Conservation (phyloP, 2,329 filamentous ascomycete genomes). For the Fusarium palustre region DNA sequence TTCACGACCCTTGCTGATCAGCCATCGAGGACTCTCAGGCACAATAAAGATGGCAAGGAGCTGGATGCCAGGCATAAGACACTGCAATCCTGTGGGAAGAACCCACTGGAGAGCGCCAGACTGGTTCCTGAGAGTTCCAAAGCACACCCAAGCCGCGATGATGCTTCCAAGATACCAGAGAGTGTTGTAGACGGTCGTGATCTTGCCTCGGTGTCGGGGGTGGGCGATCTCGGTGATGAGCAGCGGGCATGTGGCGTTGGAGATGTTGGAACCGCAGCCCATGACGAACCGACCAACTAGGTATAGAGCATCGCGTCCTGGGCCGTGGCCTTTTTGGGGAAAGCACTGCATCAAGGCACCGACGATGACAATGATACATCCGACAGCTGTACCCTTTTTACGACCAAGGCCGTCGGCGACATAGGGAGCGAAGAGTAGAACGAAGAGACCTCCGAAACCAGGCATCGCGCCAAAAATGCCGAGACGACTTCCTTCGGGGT, state of each 20-base stretch:
- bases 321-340: slow-evolving; percentile 10
- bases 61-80: slow-evolving; percentile 42
- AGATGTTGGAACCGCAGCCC: slow-evolving; percentile 43
- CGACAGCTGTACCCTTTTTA: slow-evolving; percentile 42
- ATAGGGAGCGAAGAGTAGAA: slow-evolving; percentile 43
- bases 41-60: slow-evolving; percentile 37
- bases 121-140: slow-evolving; percentile 34
- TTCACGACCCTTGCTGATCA: slow-evolving; percentile 39
- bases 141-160: slow-evolving; percentile 40
- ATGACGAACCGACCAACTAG: slow-evolving; percentile 42
- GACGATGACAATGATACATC: slow-evolving; percentile 33
- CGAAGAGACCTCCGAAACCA: slow-evolving; percentile 42
- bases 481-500: slow-evolving; percentile 41
- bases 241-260: slow-evolving; percentile 42
- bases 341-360: slow-evolving; percentile 44
- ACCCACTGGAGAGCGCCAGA: slow-evolving; percentile 39
- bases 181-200: slow-evolving; percentile 45
- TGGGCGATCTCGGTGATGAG: slow-evolving; percentile 44
- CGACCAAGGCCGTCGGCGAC: slow-evolving; percentile 42
- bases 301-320: slow-evolving; percentile 35
- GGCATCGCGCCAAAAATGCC: slow-evolving; percentile 45
- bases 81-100: slow-evolving; percentile 37
- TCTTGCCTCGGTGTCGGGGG: slow-evolving; percentile 36
- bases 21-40: slow-evolving; percentile 40
- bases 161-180: slow-evolving; percentile 44